These are phyloP conservation scores for Metarhizium brunneum DNA, from an alignment of 2,329 filamentous ascomycete genomes.

Conservation along the genomic window DNA sequence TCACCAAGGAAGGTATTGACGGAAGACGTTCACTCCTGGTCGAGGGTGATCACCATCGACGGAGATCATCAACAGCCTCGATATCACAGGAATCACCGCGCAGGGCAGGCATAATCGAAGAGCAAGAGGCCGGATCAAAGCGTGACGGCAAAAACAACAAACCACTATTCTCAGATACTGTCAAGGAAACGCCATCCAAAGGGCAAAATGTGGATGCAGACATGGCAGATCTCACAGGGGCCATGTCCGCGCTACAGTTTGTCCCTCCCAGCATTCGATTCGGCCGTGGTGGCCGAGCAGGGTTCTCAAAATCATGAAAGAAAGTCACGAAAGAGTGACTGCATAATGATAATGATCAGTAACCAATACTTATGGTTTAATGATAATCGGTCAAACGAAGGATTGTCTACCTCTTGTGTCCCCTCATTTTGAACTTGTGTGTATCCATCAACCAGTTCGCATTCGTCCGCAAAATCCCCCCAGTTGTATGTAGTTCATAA, in stretches of 20 bases:
- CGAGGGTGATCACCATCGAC: constrained; percentile 39
- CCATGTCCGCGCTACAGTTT: constrained; percentile 65
- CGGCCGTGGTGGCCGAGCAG: constrained; percentile 46
- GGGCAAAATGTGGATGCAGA: constrained; percentile 32
- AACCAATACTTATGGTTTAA: constrained; percentile 19
- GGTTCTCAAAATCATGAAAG: constrained; percentile 39
- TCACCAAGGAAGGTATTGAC: constrained; percentile 86
- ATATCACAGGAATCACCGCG: constrained; percentile 23
- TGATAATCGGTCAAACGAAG: constrained; percentile 20
- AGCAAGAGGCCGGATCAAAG: constrained; percentile 4
- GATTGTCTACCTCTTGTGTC: constrained; percentile 25
- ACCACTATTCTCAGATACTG: constrained; percentile 8
- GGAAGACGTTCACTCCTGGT: constrained; percentile 69
- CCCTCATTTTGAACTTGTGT: neutral
- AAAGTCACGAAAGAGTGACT: constrained; percentile 12
- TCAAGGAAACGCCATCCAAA: constrained; percentile 10
- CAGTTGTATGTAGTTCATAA: neutral
- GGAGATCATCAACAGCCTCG: constrained; percentile 35
- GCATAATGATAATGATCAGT: constrained; percentile 19
- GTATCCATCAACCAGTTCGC: neutral
- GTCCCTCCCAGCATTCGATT: constrained; percentile 60
- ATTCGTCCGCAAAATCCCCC: neutral
- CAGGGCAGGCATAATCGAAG: constrained; percentile 23
- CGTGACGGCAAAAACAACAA: constrained; percentile 10
- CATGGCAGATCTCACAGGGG: constrained; percentile 54